These are phyloP conservation scores for Didymella lethalis DNA, from an alignment of 2,329 filamentous ascomycete genomes.

Conservation along the genomic window DNA sequence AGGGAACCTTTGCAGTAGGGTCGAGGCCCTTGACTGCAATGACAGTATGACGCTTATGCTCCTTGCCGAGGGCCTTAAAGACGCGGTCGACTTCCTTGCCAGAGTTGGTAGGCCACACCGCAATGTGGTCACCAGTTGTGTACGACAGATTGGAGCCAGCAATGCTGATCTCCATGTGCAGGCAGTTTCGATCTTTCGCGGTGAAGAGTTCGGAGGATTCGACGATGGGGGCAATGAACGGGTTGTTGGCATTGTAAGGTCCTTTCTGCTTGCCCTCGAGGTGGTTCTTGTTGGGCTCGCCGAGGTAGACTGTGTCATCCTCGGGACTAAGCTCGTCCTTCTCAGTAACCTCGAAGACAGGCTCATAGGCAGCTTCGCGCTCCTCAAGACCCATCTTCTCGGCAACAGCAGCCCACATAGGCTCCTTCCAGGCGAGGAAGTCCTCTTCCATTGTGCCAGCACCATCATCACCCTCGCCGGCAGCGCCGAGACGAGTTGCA, in stretches of 20 bases:
- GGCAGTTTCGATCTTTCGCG: conserved; percentile 88
- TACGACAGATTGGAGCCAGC: conserved; percentile 89
- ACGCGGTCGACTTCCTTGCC: conserved; percentile 92
- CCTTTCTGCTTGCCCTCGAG: conserved; percentile 84
- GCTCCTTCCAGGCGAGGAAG: conserved; percentile 98
- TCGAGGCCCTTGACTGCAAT: conserved; percentile 91
- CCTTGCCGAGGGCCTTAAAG: conserved; percentile 77
- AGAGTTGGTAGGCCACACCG: conserved; percentile 95
- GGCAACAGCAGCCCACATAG: conserved; percentile 91
- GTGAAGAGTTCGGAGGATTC: conserved; percentile 92
- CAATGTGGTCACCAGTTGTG: conserved; percentile 96
- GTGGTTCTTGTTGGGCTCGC: conserved; percentile 96
- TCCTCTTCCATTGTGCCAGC: conserved; percentile 99
- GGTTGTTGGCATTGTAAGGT: conserved; percentile 95
- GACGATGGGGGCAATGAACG: conserved; percentile 91
- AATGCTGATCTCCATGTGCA: conserved; percentile 95
- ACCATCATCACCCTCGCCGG: conserved; percentile 96
- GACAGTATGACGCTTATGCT: conserved; percentile 79
- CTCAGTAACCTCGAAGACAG: conserved; percentile 83
- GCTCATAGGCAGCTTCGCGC: conserved; percentile 94
- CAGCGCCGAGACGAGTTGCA: conserved; percentile 81
- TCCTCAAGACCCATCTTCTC: conserved; percentile 89
- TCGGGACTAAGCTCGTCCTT: conserved; percentile 76
- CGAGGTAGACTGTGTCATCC: conserved; percentile 85
- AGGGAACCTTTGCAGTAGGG: conserved; percentile 94